phyloP scores from a whole-genome alignment of 2,329 filamentous ascomycete species.

The Pseudogymnoascus sp. region DNA sequence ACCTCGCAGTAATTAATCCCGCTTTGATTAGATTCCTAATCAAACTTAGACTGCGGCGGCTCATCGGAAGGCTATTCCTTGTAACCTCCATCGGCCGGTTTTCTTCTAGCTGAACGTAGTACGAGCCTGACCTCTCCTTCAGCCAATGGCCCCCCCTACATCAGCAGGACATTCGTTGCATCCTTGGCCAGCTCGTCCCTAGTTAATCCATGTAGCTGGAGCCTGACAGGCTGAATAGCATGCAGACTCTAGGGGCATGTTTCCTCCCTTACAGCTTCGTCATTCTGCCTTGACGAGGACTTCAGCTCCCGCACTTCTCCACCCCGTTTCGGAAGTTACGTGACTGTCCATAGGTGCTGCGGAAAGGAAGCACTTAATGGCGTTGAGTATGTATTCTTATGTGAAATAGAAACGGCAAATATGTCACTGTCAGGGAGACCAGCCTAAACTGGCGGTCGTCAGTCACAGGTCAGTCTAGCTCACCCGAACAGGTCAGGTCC shows the following conservation, averaged over 20 bases:
- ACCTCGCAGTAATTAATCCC: too few species aligned
- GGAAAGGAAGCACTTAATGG: slow-evolving; percentile 2
- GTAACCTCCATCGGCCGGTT: too few species aligned
- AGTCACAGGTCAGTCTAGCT: not conserved
- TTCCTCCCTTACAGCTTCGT: not conserved
- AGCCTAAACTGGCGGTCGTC: slow-evolving; percentile 9
- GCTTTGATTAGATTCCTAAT: too few species aligned
- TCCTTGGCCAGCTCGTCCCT: not conserved
- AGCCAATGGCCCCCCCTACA: not conserved
- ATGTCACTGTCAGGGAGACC: not conserved
- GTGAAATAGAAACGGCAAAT: not conserved
- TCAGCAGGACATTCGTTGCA: not conserved
- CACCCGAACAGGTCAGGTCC: too few species aligned
- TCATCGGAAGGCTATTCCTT: too few species aligned
- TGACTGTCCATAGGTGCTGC: too few species aligned
- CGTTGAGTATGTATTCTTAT: not conserved
- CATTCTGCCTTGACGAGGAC: not conserved
- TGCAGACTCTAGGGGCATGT: not conserved
- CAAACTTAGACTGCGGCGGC: too few species aligned
- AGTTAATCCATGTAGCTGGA: too few species aligned
- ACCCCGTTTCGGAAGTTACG: not conserved
- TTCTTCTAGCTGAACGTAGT: not conserved
- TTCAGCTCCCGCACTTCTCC: not conserved
- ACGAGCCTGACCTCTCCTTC: not conserved
- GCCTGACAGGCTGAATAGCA: too few species aligned